Conservation (phyloP, 2,329 filamentous ascomycete genomes). For the Lecanicillium sp. region DNA sequence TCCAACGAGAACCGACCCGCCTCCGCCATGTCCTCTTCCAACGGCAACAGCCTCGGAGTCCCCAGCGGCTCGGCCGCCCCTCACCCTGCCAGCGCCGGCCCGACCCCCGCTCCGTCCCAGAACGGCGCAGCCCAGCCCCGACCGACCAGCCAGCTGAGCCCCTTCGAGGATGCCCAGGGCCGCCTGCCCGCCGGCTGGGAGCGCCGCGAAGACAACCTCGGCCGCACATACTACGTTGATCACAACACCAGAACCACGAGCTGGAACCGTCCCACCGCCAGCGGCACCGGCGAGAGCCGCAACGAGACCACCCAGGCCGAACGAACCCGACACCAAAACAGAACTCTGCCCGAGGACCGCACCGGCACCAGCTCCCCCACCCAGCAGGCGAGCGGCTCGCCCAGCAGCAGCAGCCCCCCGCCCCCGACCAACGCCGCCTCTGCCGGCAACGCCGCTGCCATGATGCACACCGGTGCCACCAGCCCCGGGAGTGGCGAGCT, state of each 20-base stretch:
- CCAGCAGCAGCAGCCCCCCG: conserved; percentile 32
- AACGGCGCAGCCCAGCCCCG: conserved; percentile 28
- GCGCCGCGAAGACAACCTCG: conserved; percentile 87
- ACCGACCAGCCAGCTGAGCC: conserved; percentile 56
- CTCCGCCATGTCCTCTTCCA: conserved; percentile 46
- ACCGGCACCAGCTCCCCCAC: conserved; percentile 91
- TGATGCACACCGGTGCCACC: conserved; percentile 91
- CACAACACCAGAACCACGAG: conserved; percentile 96
- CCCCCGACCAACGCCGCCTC: conserved; percentile 24
- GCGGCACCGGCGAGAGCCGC: conserved; percentile 64
- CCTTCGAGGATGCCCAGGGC: conserved; percentile 94
- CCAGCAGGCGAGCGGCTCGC: conserved; percentile 46
- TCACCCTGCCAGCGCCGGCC: conserved; percentile 42
- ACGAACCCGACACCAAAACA: conserved; percentile 87
- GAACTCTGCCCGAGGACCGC: conserved; percentile 90
- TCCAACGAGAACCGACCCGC: conserved; percentile 43
- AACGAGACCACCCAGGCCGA: conserved; percentile 86
- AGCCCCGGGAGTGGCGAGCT: conserved; percentile 92
- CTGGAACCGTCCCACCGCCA: conserved; percentile 83
- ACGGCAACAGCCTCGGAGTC: conserved; percentile 37
- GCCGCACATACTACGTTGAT: conserved; percentile 95
- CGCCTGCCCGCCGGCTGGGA: conserved; percentile 93
- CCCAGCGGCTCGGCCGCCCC: conserved; percentile 35
- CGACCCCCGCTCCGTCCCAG: conserved; percentile 26
- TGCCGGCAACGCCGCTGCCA: conserved; percentile 58